phyloP scores from a whole-genome alignment of 2,329 filamentous ascomycete genomes.

The Sporothrix variecibatus region DNA sequence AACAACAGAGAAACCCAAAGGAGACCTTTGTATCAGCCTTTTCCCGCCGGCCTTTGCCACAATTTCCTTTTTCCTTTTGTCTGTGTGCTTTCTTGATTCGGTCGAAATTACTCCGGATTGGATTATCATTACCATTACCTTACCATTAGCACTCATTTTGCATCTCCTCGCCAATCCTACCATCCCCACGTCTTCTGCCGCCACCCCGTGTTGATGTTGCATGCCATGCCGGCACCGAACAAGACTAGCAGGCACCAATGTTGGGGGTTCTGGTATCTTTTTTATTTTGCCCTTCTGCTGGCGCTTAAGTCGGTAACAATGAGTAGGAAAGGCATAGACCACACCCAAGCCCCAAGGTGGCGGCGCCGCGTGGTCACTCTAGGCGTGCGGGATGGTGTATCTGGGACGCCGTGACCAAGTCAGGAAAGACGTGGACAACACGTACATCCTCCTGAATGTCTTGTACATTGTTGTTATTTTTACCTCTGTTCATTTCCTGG shows the following conservation, averaged over 20 bases:
- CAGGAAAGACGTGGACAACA: neutral
- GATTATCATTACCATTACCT: neutral
- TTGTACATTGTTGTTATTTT: neutral
- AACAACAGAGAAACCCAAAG: neutral
- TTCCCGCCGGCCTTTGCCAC: neutral
- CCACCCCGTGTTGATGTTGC: slow-evolving; percentile 7
- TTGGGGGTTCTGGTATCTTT: neutral
- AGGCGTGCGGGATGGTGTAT: neutral
- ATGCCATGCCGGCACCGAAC: slow-evolving; percentile 6
- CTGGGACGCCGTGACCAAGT: neutral
- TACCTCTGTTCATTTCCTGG: neutral
- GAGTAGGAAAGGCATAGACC: neutral
- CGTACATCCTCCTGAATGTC: neutral
- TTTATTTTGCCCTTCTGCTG: neutral
- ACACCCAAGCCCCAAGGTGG: neutral
- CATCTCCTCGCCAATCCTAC: neutral
- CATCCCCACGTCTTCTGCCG: neutral
- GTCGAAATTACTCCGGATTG: neutral
- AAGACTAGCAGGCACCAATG: neutral
- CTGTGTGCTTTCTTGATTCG: too few species aligned
- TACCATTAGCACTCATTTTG: neutral
- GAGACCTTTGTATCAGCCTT: neutral
- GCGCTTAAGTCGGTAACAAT: slow-evolving; percentile 11
- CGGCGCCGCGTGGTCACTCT: neutral
- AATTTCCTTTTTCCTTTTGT: neutral